Base-by-base conservation (phyloP, 148 eudicot genomes). In the Silene latifolia region DNA sequence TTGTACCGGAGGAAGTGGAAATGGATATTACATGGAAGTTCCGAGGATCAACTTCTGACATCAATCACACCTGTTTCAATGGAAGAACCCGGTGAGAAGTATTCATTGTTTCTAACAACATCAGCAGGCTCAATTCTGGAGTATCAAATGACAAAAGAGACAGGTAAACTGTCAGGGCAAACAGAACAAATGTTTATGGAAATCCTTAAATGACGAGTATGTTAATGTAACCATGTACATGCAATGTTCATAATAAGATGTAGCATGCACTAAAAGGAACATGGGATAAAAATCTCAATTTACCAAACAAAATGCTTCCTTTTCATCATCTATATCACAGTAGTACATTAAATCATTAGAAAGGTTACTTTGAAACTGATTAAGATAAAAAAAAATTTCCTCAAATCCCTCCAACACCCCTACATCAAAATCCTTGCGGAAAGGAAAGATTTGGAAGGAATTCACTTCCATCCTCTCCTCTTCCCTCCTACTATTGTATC, bases 1-100 rank as follows among this genome's bases (percentile, higher is more conserved):
- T 71, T 93, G 59, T 75, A 82, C 75, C 93, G 85, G 58, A 86
- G 93, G 83, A 93, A 89, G 78, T 93, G 96, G 98, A 90, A 86
- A 83, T 93, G 98, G 98, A 74, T 86, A 24, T 59, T 79, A 53
- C 93, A 90, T 70, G 85, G 84, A 72, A 77, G 82, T 79, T 83
- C 89, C 15, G 80, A 85, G 69, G 71, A 84, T 66, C 87, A 89
- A 58, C 73, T 78, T 44, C 75, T 90, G 61, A 82, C 93, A 71
- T 88, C 98, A 51, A 88, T 90, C 64, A 87, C 90, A 7, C 86
- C 81, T 29, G 67, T 75, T 62, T 70, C 73, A 29, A 83, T 77
- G 69, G 88, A 90, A 42, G 88, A 86, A 65, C 15, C 47, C n/a
- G 81, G 74, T 69, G 90, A 89, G 2, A 82, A 81, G 58, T 75